phyloP scores from a whole-genome alignment of 2,329 filamentous ascomycete genomes.

The Calonectria multiphialidica region DNA sequence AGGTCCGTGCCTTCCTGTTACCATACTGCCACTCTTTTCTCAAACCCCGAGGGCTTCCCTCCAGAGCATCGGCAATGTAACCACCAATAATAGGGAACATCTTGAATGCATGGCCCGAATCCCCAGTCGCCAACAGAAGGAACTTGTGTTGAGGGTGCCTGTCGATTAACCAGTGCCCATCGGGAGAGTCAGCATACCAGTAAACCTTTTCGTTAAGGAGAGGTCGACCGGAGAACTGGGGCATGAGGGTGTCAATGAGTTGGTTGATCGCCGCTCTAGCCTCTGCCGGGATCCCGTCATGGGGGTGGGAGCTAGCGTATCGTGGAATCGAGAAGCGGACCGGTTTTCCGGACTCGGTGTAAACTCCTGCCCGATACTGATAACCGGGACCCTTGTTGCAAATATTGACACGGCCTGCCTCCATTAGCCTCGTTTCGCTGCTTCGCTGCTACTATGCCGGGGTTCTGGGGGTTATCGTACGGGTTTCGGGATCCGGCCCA shows the following conservation, averaged over 20 bases:
- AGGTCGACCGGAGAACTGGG: conserved; percentile 38
- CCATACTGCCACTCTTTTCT: conserved; percentile 37
- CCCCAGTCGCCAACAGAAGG: conserved; percentile 36
- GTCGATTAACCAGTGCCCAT: conserved; percentile 41
- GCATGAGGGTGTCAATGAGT: conserved; percentile 33
- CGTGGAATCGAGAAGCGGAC: conserved; percentile 22
- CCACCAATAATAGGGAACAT: conserved; percentile 43
- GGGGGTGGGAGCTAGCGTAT: conserved; percentile 19
- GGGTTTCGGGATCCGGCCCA: conserved; percentile 24
- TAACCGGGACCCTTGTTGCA: conserved; percentile 26
- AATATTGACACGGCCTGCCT: conserved; percentile 23
- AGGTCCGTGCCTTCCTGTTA: conserved; percentile 23
- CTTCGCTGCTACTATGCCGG: neutral
- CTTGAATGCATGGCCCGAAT: conserved; percentile 43
- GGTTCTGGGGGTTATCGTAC: neutral
- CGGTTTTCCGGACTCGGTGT: neutral
- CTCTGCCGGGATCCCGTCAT: conserved; percentile 23
- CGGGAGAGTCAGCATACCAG: conserved; percentile 43
- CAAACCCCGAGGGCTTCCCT: conserved; percentile 28
- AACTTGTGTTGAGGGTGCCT: conserved; percentile 30
- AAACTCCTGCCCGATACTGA: conserved; percentile 17
- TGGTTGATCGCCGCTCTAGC: neutral
- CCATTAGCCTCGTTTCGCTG: neutral
- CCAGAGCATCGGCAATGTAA: conserved; percentile 38
- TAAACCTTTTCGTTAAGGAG: conserved; percentile 37